Conservation (phyloP, 768 basidiomycete species). For the Lentinula sp. region DNA sequence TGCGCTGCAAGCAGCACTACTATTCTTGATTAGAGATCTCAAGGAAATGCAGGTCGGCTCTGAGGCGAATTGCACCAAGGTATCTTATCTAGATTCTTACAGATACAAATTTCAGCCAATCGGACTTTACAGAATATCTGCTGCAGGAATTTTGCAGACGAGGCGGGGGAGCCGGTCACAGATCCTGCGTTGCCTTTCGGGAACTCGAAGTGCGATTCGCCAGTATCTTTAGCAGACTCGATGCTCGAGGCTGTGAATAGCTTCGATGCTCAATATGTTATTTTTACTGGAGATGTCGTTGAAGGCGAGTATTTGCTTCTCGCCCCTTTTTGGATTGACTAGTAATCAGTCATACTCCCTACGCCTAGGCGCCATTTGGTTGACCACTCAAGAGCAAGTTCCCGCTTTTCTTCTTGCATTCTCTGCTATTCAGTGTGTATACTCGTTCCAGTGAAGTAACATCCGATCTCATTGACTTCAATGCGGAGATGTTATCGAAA, state of each 20-base stretch:
- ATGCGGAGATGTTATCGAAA: slow-evolving; percentile 20
- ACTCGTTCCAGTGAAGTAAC: slow-evolving; percentile 16
- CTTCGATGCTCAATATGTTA: slow-evolving; percentile 19
- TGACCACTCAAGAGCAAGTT: slow-evolving; percentile 21
- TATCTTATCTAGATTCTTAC: not conserved
- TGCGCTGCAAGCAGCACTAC: slow-evolving; percentile 7
- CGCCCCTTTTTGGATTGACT: not conserved
- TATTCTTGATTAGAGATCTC: not conserved
- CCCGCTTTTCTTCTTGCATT: not conserved
- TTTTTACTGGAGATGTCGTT: slow-evolving; percentile 37
- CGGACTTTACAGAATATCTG: slow-evolving; percentile 19
- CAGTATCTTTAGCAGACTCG: slow-evolving; percentile 25
- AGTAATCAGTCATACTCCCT: not conserved
- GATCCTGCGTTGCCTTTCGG: slow-evolving; percentile 26
- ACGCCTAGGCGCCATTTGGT: slow-evolving; percentile 21
- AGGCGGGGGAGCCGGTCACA: slow-evolving; percentile 13
- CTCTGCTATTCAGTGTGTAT: not conserved
- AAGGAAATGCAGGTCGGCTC: slow-evolving; percentile 19
- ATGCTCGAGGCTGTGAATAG: slow-evolving; percentile 26
- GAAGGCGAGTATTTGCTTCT: slow-evolving; percentile 16
- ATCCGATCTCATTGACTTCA: slow-evolving; percentile 20
- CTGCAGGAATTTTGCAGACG: slow-evolving; percentile 24
- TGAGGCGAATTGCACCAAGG: slow-evolving; percentile 29
- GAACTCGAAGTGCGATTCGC: slow-evolving; percentile 28
- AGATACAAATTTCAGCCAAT: no score